Percentiles rank a stretch among this genome's conserved stretches.
These are phyloP conservation scores for Stachybotrys elegans DNA, from an alignment of 2,329 filamentous ascomycete genomes.

Conservation along the genomic window DNA sequence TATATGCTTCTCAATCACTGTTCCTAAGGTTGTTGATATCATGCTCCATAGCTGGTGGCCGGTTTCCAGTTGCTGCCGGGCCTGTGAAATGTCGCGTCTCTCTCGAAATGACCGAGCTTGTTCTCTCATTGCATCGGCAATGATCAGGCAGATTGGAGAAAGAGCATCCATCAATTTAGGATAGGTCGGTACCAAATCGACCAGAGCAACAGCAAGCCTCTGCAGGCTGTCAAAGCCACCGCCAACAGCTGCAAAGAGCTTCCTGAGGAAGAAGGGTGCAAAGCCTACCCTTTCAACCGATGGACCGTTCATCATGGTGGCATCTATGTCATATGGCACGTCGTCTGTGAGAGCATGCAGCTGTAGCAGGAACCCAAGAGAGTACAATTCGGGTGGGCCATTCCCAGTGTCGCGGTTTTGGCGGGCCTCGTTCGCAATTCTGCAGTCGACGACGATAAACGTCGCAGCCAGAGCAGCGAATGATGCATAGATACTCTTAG, in stretches of 20 bases:
- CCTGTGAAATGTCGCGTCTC: slow-evolving; percentile 13
- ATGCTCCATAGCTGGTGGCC: slow-evolving; percentile 39
- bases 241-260: slow-evolving; percentile 36
- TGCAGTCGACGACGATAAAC: slow-evolving; percentile 45
- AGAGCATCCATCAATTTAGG: slow-evolving; percentile 44
- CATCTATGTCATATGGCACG: too few relatives aligned
- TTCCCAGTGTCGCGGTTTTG: slow-evolving; percentile 1
- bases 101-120: slow-evolving; percentile 15
- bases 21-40: slow-evolving; percentile 36
- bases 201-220: slow-evolving; percentile 35
- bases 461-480: slow-evolving; percentile 47
- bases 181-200: slow-evolving; percentile 33
- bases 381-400: neutral
- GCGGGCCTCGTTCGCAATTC: slow-evolving; percentile 12
- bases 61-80: slow-evolving; percentile 28
- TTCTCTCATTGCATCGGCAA: slow-evolving; percentile 26
- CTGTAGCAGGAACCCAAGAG: neutral
- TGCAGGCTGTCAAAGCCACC: slow-evolving; percentile 38
- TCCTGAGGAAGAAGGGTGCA: slow-evolving; percentile 31
- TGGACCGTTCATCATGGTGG: too few relatives aligned
- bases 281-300: too few relatives aligned
- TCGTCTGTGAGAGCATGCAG: neutral
- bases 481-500: slow-evolving; percentile 28
- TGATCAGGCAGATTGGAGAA: slow-evolving; percentile 28
- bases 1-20: slow-evolving; percentile 50